Conservation (phyloP, 768 basidiomycete genomes). For the Agrocybe pediades region DNA sequence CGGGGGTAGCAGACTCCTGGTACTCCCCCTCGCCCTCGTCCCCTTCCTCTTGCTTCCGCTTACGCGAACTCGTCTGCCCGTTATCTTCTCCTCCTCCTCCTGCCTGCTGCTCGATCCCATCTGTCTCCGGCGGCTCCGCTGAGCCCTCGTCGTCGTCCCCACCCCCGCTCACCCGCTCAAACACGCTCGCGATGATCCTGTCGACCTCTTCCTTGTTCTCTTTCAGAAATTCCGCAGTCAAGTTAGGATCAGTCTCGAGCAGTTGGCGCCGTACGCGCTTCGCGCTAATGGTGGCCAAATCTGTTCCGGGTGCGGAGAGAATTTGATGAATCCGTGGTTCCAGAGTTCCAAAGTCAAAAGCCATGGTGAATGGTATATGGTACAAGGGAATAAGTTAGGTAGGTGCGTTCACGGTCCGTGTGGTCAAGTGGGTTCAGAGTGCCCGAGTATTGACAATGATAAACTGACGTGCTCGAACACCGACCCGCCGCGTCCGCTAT, state of each 20-base stretch:
- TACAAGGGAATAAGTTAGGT: conserved; percentile 23
- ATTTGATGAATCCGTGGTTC: conserved; percentile 67
- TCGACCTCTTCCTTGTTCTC: conserved; percentile 72
- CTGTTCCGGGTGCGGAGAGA: conserved; percentile 74
- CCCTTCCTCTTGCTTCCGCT: conserved; percentile 38
- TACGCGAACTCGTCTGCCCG: conserved; percentile 33
- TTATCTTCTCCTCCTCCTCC: conserved; percentile 21
- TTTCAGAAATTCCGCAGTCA: conserved; percentile 64
- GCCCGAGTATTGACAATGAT: conserved; percentile 12
- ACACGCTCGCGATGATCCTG: conserved; percentile 64
- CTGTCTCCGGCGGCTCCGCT: conserved; percentile 30
- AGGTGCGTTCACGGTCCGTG: conserved; percentile 5
- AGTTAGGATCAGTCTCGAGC: conserved; percentile 47
- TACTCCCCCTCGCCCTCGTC: conserved; percentile 24
- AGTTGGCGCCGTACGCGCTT: conserved; percentile 86
- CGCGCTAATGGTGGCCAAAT: conserved; percentile 80
- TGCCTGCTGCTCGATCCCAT: too few relatives aligned
- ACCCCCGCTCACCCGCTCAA: conserved; percentile 54
- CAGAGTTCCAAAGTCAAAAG: conserved; percentile 53
- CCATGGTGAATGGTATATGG: conserved; percentile 39
- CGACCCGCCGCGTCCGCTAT: conserved; percentile 11
- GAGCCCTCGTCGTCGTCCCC: conserved; percentile 30
- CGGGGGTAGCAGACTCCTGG: too few relatives aligned
- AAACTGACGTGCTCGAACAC: conserved; percentile 4
- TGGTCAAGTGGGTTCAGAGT: conserved; percentile 2